These are phyloP conservation scores for Hygrophila difformis DNA, from an alignment of 257 asterid species.

Conservation along the genomic window DNA sequence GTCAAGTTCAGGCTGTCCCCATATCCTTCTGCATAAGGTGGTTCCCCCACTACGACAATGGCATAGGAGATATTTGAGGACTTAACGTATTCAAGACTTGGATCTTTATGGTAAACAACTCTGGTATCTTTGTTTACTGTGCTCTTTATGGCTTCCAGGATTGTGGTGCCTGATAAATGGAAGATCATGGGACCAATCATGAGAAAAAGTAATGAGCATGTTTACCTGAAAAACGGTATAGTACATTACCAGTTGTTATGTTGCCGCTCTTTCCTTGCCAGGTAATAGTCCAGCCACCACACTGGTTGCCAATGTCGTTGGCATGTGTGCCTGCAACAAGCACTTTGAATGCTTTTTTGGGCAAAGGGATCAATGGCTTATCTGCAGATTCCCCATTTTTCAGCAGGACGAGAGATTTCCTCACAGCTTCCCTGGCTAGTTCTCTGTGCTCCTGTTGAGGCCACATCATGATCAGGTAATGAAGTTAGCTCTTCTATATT, in stretches of 20 bases:
- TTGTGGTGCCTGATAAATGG: conserved; percentile 10
- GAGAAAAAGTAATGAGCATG: no score
- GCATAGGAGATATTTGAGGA: not conserved
- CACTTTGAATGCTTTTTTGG: not conserved
- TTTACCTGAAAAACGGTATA: not conserved
- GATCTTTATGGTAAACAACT: not conserved
- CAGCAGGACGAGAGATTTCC: conserved; percentile 8
- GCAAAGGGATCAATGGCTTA: conserved; percentile 3
- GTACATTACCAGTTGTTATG: conserved; percentile 4
- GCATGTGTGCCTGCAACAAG: conserved; percentile 11
- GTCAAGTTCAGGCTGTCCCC: conserved; percentile 1
- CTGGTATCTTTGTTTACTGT: not conserved
- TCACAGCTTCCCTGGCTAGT: conserved; percentile 7
- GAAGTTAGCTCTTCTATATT: no score
- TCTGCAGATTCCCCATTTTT: not conserved
- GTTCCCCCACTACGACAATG: conserved; percentile 8
- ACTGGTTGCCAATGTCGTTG: conserved; percentile 7
- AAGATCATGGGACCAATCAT: no score
- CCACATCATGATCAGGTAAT: not conserved
- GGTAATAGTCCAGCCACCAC: conserved; percentile 10
- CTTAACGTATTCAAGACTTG: not conserved
- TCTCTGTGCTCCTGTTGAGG: conserved; percentile 10
- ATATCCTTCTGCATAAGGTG: not conserved
- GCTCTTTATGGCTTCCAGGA: not conserved
- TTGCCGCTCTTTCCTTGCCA: conserved; percentile 9